phyloP scores from a whole-genome alignment of 2,329 filamentous ascomycete genomes.

The Cladobotryum mycophilum region DNA sequence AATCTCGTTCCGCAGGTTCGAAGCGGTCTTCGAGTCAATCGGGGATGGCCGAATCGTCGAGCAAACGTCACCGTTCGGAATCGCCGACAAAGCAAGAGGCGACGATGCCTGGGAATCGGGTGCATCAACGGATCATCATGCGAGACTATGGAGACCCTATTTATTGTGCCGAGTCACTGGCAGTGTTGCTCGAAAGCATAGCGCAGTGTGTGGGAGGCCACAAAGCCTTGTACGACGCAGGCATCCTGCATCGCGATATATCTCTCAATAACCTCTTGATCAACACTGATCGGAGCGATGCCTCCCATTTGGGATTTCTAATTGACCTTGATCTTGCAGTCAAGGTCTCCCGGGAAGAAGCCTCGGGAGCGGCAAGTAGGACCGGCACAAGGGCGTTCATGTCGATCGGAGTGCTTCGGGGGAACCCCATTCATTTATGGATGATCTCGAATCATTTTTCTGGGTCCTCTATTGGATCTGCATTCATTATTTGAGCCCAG shows the following conservation, averaged over 20 bases:
- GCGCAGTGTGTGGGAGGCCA: constrained; percentile 1
- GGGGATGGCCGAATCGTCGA: not conserved
- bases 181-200: not conserved
- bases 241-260: constrained; percentile 1
- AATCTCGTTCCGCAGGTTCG: not conserved
- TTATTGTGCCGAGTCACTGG: not conserved
- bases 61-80: not conserved
- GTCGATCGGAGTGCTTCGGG: constrained; percentile 36
- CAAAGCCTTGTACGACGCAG: not conserved
- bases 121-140: not conserved
- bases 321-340: constrained; percentile 1
- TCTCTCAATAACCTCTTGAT: not conserved
- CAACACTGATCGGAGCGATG: not conserved
- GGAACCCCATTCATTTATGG: constrained; percentile 32
- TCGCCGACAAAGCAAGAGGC: not conserved
- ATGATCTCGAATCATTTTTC: constrained; percentile 38
- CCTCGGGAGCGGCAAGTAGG: not conserved
- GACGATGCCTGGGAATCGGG: not conserved
- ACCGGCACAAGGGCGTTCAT: constrained; percentile 27
- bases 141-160: not conserved
- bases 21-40: not conserved
- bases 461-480: constrained; percentile 42
- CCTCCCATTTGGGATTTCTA: not conserved
- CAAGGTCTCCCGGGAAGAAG: not conserved
- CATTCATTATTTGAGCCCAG: constrained; percentile 28